phyloP scores from a whole-genome alignment of 345 rosid genomes.

The Eucalyptus leucophloia region DNA sequence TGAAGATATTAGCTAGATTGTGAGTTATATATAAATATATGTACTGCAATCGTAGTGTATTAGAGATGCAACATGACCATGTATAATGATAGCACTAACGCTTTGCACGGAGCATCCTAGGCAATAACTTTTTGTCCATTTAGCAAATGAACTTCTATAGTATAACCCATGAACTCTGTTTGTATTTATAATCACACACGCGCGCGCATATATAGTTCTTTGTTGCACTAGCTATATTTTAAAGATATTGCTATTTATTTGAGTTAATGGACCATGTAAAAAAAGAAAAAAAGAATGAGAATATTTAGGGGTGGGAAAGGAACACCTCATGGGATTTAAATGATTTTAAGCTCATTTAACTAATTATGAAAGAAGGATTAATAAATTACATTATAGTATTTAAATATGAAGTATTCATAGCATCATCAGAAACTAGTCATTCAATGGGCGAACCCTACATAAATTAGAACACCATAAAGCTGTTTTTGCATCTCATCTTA shows the following conservation, averaged over 20 bases:
- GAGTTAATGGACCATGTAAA: no score
- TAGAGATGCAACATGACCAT: not conserved
- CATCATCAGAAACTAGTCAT: not conserved
- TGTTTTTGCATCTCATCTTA: not conserved
- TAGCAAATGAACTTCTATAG: no score
- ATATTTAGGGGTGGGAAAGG: not conserved
- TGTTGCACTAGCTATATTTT: no score
- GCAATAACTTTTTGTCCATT: no score
- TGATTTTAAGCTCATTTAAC: not conserved
- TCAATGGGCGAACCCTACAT: not conserved
- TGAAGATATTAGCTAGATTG: not conserved
- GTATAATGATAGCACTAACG: no score
- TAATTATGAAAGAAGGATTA: no score
- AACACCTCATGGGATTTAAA: not conserved
- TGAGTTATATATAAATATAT: not conserved
- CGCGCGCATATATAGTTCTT: no score
- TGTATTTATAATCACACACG: no score
- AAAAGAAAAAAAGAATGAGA: not conserved
- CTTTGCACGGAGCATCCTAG: no score
- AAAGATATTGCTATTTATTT: no score
- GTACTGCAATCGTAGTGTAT: not conserved
- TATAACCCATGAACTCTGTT: no score
- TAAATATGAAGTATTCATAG: not conserved
- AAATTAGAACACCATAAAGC: not conserved
- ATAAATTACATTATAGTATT: not conserved